A percentile compares a stretch with the other conserved stretches of the same genome.
Conservation (phyloP, 1,139 yeast genomes). For the Sporopachydermia cereana region DNA sequence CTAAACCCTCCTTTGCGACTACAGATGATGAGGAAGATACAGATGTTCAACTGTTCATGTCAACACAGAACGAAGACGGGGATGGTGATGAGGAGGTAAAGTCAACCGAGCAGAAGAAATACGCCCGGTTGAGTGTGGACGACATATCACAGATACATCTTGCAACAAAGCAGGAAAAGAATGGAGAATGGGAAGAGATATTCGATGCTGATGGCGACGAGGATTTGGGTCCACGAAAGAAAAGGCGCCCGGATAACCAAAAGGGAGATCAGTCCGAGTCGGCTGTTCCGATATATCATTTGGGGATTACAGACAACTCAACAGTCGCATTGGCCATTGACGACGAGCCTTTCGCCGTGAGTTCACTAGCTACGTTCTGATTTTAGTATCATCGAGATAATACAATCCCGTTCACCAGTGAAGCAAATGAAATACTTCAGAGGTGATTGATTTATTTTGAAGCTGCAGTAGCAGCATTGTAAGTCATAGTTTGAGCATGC, state of each 20-base stretch:
- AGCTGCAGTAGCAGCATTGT: slow-evolving; percentile 3
- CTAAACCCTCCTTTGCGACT: slow-evolving; percentile 5
- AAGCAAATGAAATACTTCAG: neutral
- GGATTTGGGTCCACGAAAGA: neutral
- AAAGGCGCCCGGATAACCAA: neutral
- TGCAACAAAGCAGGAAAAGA: slow-evolving; percentile 1
- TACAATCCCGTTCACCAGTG: neutral
- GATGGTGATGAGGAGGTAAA: neutral
- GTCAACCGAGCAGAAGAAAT: neutral
- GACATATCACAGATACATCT: slow-evolving; percentile 1
- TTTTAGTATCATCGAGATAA: too few relatives aligned
- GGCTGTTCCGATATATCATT: neutral
- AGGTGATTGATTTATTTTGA: neutral
- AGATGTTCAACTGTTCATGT: slow-evolving; percentile 1
- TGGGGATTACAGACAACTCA: slow-evolving; percentile 1
- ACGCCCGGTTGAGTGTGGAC: neutral
- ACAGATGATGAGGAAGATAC: neutral
- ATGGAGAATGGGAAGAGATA: neutral
- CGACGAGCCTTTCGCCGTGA: slow-evolving; percentile 8
- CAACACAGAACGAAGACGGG: slow-evolving; percentile 3
- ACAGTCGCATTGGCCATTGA: slow-evolving; percentile 6
- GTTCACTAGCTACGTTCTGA: neutral
- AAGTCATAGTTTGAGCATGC: slow-evolving; percentile 3
- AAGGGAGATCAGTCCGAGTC: neutral
- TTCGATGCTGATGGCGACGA: neutral